Percentiles rank a stretch among this genome's conserved stretches.
These are phyloP conservation scores for Globisporangium barbulae DNA, from an alignment of 352 stramenopile genomes.

Conservation along the genomic window DNA sequence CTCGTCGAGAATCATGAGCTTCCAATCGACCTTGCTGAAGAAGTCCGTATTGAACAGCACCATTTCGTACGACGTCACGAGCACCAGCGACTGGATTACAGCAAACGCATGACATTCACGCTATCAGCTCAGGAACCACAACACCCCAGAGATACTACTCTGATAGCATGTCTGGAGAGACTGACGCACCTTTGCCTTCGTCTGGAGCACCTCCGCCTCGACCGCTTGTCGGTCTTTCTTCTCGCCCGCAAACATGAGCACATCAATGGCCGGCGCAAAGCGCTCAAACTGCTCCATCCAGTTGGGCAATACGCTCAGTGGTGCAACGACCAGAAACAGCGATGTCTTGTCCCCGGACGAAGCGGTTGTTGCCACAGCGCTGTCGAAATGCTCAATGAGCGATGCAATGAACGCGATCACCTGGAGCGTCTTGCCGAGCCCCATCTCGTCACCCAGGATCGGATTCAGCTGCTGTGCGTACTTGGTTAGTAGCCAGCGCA, in stretches of 20 bases:
- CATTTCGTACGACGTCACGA: constrained; percentile 78
- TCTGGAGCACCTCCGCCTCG: constrained; percentile 8
- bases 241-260: constrained; percentile 52
- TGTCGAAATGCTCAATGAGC: constrained; percentile 25
- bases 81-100: constrained; percentile 31
- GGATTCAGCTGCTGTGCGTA: constrained; percentile 60
- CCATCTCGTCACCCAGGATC: constrained; percentile 84
- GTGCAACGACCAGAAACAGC: constrained; percentile 59
- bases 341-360: background rate
- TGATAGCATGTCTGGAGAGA: too few relatives aligned
- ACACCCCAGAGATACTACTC: too few relatives aligned
- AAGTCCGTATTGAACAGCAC: constrained; percentile 55
- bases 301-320: constrained; percentile 78
- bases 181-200: constrained; percentile 10
- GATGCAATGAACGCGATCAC: constrained; percentile 66
- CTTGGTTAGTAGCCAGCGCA: constrained; percentile 65
- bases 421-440: constrained; percentile 80
- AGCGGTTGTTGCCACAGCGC: background rate
- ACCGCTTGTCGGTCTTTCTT: constrained; percentile 38
- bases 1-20: constrained; percentile 82
- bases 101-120: background rate
- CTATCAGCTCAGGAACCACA: background rate
- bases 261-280: constrained; percentile 57
- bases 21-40: constrained; percentile 47
- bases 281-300: constrained; percentile 80